Evolutionary conservation across 768 basidiomycete species (phyloP), one percentile per base, ranked within the genome.

Genomic region (Lactifluus subvellereus): DNA sequence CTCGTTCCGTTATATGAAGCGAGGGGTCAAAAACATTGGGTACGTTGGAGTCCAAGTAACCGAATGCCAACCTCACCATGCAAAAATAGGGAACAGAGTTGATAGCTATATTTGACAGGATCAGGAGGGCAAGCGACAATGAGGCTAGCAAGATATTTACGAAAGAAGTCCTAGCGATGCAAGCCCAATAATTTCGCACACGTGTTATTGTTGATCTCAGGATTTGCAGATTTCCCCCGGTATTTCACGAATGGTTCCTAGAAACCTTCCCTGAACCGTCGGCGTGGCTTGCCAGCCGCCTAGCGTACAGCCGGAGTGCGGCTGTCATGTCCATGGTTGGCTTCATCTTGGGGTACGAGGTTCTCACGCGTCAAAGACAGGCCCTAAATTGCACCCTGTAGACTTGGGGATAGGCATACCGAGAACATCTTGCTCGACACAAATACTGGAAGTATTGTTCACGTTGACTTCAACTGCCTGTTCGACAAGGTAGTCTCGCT

Each of bases 271-370:
- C 97, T 0, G 97, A 99, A 69, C 97, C 97, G 0, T 87, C 90
- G 0, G 89, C 91, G 0, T 99, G 97, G 97, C 81, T 98, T 16
- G 83, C 87, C 1, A 90, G 90, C 72, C 85, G 96, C n/a, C 73
- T 92, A 68, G 79, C 84, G 1, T 99, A 95, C 71, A 87, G 83
- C 4, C 82, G 96, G 48, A 97, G 96, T 0, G 84, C 90, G 0
- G 97, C 96, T 0, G 97, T 98, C 58, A 98, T 97, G 88, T 97
- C 91, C 1, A 98, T 99, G 91, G 91, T 98, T 22, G 97, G 97
- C 11, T 96, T 91, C 69, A 94, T 99, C 48, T 78, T 98, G 13
- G 96, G 96, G 94, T 96, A 66, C 59, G 86, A 71, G n/a, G 37
- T 58, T 27, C 47, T 8, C 30, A 14, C 6, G 11, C 18, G 5